Base-by-base conservation (phyloP, 192 early-diverging fungal genomes). In the Mortierella alpina region DNA sequence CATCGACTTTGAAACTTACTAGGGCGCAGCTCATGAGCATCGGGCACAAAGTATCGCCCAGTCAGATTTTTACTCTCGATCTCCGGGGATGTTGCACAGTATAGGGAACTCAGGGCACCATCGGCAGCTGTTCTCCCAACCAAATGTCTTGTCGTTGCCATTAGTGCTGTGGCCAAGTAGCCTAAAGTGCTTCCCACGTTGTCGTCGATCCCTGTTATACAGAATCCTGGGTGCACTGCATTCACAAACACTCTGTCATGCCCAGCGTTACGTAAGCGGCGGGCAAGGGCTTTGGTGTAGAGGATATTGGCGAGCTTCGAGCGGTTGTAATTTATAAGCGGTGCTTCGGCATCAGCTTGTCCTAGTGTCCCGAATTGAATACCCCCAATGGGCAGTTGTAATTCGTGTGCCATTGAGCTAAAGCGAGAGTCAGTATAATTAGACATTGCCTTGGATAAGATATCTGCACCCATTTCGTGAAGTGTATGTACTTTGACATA, bases 231-330 rank as follows among this genome's bases (percentile, higher is more conserved):
- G 66, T 90, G 83, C 5, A 88, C 46, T 47, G 75, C 63, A 71
- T 91, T 84, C 0, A 73, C 82, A 56, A 82, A 85, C 22, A 83
- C 70, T 15, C 65, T 54, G 44, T 82, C 60, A 40, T 79, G 69
- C 6, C 75, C 75, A 48, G 63, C 63, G 5, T 59, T 75, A 13
- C 63, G 58, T 2, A 84, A 46, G 46, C 75, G 53, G 2, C 77
- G 70, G 49, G 85, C 83, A 10, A 93, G 77, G 22, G 84, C 75
- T 17, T 72, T 81, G 0, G 84, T 66, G 72, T 89, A 91, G 17
- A 87, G 75, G 23, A 87, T 73, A 51, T 88, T 90, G 58, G 87
- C 82, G 68, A 90, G 72, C 82, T 93, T 93, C 10, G 83, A 81
- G 17, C 84, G 72, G 23, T 80, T 84, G 69, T 91, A 91, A 53